Evolutionary conservation across 805 yeast genomes (phyloP).

Genomic region (Grigorovia jiainica): DNA sequence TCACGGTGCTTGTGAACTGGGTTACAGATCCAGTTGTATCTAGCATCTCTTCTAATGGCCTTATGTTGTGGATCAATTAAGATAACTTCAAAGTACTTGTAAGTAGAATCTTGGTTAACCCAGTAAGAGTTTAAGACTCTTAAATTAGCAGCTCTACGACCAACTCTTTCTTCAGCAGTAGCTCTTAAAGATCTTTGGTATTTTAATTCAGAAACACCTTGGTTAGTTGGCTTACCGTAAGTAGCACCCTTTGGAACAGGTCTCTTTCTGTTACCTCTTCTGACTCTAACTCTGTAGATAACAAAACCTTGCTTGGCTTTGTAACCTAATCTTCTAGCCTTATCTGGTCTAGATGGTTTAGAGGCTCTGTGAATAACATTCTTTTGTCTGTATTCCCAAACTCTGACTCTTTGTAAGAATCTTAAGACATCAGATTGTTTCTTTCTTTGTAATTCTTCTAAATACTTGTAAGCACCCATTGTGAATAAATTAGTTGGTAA

Average conservation of each 20-base stretch:
- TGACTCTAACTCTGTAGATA: conserved; percentile 96
- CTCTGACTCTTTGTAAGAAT: conserved; percentile 98
- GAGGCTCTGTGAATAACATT: conserved; percentile 97
- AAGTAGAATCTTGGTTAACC: conserved; percentile 98
- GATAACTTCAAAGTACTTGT: conserved; percentile 98
- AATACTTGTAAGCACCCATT: conserved; percentile 99
- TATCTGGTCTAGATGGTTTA: conserved; percentile 99
- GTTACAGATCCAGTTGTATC: conserved; percentile 99
- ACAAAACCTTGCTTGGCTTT: conserved; percentile 99
- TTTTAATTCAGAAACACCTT: conserved; percentile 98
- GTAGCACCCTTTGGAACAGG: conserved; percentile 99
- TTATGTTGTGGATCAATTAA: conserved; percentile 95
- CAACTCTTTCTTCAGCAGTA: conserved; percentile 99
- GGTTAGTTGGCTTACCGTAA: conserved; percentile 99
- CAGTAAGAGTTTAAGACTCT: conserved; percentile 99
- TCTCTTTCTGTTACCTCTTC: conserved; percentile 99
- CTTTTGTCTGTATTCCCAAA: conserved; percentile 99
- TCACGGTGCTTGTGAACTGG: conserved; percentile 99
- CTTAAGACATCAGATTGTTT: conserved; percentile 99
- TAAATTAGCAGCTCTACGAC: conserved; percentile 97
- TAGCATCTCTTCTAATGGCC: conserved; percentile 97
- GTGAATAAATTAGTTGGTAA: conserved; percentile 18
- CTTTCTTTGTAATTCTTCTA: conserved; percentile 99
- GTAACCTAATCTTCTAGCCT: conserved; percentile 99
- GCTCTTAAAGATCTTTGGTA: conserved; percentile 97